Conservation (phyloP, 2,329 filamentous ascomycete genomes). For the Phialophora expanda region DNA sequence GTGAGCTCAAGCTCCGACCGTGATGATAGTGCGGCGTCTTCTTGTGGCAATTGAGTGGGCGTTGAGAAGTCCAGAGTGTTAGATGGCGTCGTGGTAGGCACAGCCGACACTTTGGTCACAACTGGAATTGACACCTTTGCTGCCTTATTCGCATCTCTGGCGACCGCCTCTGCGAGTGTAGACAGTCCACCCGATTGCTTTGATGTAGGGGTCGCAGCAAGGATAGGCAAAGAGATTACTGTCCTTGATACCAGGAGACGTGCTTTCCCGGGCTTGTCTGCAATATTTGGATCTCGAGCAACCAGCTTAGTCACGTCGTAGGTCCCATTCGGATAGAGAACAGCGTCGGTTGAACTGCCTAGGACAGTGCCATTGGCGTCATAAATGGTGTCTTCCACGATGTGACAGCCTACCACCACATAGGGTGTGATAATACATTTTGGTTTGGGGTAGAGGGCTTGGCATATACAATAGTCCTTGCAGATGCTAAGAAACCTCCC, state of each 20-base stretch:
- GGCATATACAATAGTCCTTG: constrained; percentile 8
- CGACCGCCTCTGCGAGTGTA: not conserved
- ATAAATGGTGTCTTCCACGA: not conserved
- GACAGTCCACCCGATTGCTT: not conserved
- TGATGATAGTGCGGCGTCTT: not conserved
- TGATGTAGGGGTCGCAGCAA: not conserved
- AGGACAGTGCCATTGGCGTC: constrained; percentile 10
- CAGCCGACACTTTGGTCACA: not conserved
- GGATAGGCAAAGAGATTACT: not conserved
- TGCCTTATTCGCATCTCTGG: not conserved
- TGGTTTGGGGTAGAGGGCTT: constrained; percentile 5
- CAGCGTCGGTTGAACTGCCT: constrained; percentile 4
- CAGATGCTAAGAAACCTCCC: not conserved
- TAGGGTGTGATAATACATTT: not conserved
- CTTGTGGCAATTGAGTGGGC: not conserved
- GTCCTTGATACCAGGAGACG: not conserved
- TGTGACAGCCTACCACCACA: not conserved
- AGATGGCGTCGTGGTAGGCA: not conserved
- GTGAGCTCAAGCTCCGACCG: not conserved
- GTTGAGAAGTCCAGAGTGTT: constrained; percentile 10
- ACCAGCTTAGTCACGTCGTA: constrained; percentile 1
- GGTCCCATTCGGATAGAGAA: constrained; percentile 11
- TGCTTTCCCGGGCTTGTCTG: not conserved
- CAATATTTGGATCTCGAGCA: not conserved
- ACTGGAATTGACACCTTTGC: not conserved